Percentiles rank a stretch among this genome's conserved stretches.
phyloP scores from a whole-genome alignment of 23 red algal genomes.

The Cyanidioschyzon merolae region DNA sequence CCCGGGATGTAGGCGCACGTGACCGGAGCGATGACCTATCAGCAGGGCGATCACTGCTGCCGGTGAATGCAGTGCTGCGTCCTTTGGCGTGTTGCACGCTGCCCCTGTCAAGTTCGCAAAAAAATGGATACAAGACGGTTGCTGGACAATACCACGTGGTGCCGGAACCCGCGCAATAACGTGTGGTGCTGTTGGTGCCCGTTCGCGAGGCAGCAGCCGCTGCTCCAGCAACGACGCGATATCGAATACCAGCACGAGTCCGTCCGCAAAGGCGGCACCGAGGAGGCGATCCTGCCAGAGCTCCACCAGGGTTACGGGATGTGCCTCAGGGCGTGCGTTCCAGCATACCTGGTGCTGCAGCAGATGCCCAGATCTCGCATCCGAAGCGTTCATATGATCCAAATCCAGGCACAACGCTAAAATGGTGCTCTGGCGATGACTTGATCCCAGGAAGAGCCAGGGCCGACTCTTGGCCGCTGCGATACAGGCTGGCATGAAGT shows the following conservation, averaged over 20 bases:
- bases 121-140: no score
- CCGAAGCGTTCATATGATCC: no score
- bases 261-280: not conserved
- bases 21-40: constrained; percentile 6
- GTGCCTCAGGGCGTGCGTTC: not conserved
- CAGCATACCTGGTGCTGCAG: no score
- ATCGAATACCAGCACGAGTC: not conserved
- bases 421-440: not conserved
- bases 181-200: no score
- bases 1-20: not conserved
- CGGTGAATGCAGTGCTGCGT: no score
- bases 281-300: not conserved
- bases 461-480: not conserved
- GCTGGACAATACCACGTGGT: not conserved
- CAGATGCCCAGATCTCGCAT: no score
- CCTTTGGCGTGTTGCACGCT: no score
- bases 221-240: not conserved
- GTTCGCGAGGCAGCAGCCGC: not conserved
- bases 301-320: not conserved
- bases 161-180: not conserved
- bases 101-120: no score
- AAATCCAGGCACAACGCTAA: not conserved
- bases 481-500: not conserved
- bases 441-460: not conserved
- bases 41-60: not conserved